These are phyloP conservation scores for Porpolomopsis calyptriformis DNA, from an alignment of 768 basidiomycete genomes.

Conservation along the genomic window DNA sequence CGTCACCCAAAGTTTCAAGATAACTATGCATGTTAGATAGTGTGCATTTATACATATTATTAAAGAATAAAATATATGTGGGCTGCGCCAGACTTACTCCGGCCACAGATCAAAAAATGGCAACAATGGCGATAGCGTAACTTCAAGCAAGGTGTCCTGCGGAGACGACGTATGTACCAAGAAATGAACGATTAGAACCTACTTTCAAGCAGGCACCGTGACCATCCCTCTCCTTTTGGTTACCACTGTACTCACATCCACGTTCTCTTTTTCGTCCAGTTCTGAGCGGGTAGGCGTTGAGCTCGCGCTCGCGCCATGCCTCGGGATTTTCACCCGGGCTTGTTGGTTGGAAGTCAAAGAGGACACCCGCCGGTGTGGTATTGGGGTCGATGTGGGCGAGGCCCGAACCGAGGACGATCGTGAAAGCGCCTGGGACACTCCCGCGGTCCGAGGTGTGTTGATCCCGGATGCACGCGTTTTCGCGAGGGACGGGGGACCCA, in stretches of 20 bases:
- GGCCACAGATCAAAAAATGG: no score
- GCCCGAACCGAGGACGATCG: constrained; percentile 24
- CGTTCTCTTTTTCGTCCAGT: constrained; percentile 52
- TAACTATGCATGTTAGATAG: no score
- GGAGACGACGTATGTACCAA: no score
- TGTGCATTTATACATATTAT: no score
- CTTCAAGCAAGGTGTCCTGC: no score
- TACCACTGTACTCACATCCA: constrained; percentile 20
- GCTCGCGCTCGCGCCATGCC: constrained; percentile 25
- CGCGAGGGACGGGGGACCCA: constrained; percentile 40
- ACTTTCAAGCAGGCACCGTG: constrained; percentile 22
- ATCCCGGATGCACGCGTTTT: constrained; percentile 28
- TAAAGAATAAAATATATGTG: no score
- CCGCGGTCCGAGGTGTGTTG: constrained; percentile 27
- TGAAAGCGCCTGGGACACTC: constrained; percentile 17
- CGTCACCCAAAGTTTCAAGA: no score
- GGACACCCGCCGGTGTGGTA: constrained; percentile 26
- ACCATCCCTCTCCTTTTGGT: constrained; percentile 23
- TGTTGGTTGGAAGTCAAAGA: constrained; percentile 16
- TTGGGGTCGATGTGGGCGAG: constrained; percentile 20
- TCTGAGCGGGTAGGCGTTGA: constrained; percentile 32
- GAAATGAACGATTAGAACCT: no score
- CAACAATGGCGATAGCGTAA: no score
- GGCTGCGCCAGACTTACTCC: no score
- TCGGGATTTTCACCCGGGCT: constrained; percentile 23